Evolutionary conservation across 2,329 filamentous ascomycete species (phyloP), one percentile per base, ranked within the genome.

Genomic region (Fusarium brachygibbosum): DNA sequence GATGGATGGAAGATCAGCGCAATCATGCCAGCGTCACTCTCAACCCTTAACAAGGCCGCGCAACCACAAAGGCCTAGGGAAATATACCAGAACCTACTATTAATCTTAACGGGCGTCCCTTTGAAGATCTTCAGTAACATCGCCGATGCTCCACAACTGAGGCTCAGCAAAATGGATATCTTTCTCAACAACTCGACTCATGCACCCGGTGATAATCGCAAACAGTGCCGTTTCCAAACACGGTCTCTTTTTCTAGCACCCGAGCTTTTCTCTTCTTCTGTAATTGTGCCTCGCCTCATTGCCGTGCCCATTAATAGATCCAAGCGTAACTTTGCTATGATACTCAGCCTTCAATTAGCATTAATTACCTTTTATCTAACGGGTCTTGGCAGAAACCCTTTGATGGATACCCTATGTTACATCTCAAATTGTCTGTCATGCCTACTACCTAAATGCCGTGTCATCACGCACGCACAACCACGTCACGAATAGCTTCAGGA

Each of bases 401-500:
- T 17, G 19, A 25, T 25, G 25, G 34, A 45, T 49, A 31, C 31
- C 25, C 13, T 28, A 29, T 34, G 23, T 32, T 31, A 21, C n/a
- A 21, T 10, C 17, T 14, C 9, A 21, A 16, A 35, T 5, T 4
- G 17, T 49, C 17, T 11, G 21, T 23, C 13, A 29, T 31, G 35
- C 19, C n/a, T n/a, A 21, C 11, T 45, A 31, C 42, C 28, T 19
- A 16, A 31, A 48, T 35, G 31, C 17, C 5, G n/a, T 23, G 31
- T 37, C n/a, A 37, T 3, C 14, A 28, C 29, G 21, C n/a, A 48
- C 45, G 21, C 38, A 65, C 23, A 25, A 35, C 62, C 35, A 59
- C 60, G 58, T 40, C 45, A 64, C 29, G 6, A 64, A 21, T 28
- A 41, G n/a, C 38, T 50, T 46, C 6, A 17, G 13, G 12, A 17